Conservation (phyloP, 1,284 basidiomycete species). For the Tremellales sp. region DNA sequence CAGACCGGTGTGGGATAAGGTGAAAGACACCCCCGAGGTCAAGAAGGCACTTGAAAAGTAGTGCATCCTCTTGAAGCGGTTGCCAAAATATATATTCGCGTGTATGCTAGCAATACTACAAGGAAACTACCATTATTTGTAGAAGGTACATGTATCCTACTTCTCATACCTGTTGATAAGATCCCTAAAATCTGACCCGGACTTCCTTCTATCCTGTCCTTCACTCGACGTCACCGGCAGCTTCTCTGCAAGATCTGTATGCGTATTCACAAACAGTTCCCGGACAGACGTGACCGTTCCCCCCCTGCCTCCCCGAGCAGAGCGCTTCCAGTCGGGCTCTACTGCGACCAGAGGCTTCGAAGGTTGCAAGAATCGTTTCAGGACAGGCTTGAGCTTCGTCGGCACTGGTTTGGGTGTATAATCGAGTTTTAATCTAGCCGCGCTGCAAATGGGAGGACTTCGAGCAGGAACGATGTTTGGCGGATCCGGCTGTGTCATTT, state of each 20-base stretch:
- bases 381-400: neutral
- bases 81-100: neutral
- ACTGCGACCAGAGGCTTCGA: no score
- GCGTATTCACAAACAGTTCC: neutral
- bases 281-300: neutral
- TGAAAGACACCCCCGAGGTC: constrained; percentile 49
- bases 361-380: no score
- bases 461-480: no score
- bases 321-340: neutral
- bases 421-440: neutral
- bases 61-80: neutral
- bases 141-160: neutral
- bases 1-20: constrained; percentile 58
- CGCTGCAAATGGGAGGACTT: no score
- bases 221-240: no score
- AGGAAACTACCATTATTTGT: neutral
- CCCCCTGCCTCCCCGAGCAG: neutral
- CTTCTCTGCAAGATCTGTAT: no score
- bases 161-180: neutral
- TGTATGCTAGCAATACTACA: neutral
- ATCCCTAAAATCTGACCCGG: neutral
- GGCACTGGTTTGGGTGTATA: neutral
- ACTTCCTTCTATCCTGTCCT: neutral
- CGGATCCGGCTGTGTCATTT: no score
- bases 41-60: constrained; percentile 1